Conservation (phyloP, 75 land plant genomes). For the Pseudotsuga menziesii region DNA sequence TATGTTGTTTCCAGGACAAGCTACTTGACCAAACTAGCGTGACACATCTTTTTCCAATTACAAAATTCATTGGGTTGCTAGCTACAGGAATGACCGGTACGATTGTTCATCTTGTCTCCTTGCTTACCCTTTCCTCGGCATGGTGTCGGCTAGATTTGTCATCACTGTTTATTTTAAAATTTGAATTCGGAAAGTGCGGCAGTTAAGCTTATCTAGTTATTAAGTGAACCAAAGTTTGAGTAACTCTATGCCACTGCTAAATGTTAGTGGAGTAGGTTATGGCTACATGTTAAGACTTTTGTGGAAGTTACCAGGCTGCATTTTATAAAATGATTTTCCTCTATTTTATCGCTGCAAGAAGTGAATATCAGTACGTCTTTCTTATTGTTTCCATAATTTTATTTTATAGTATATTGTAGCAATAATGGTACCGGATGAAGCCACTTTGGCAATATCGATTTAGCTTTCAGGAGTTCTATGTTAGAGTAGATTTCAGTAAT, state of each 20-base stretch:
- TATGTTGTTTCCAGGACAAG: constrained; percentile 64
- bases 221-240: too few species aligned
- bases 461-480: neutral
- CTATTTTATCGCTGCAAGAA: too few species aligned
- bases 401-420: neutral
- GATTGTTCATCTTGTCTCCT: neutral
- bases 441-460: neutral
- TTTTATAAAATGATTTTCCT: too few species aligned
- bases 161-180: too few species aligned
- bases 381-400: neutral
- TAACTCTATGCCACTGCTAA: too few species aligned
- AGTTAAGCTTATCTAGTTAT: neutral
- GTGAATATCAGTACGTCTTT: neutral
- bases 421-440: neutral
- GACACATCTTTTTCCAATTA: constrained; percentile 82
- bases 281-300: too few species aligned
- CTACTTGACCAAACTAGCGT: constrained; percentile 94
- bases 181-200: neutral
- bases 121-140: too few species aligned
- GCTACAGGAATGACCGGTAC: constrained; percentile 98
- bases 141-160: too few species aligned
- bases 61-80: constrained; percentile 76
- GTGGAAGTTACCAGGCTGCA: too few species aligned
- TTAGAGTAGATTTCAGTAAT: neutral
- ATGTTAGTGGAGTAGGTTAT: too few species aligned